phyloP scores from a whole-genome alignment of 2,329 filamentous ascomycete genomes.

The Zasmidium citrigriseum region DNA sequence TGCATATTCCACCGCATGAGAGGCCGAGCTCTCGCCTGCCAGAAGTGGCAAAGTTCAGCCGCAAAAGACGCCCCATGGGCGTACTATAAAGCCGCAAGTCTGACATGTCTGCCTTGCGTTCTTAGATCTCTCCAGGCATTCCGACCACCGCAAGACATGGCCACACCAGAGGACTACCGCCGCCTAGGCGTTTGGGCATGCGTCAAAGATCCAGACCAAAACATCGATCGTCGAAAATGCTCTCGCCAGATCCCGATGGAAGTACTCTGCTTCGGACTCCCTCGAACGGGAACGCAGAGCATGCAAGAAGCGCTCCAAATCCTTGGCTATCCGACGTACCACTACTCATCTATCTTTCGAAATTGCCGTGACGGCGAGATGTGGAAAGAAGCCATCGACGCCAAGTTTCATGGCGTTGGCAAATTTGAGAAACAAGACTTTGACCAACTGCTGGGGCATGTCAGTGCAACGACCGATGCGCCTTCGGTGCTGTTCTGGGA shows the following conservation, averaged over 20 bases:
- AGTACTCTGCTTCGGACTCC: constrained; percentile 21
- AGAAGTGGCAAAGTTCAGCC: too few relatives aligned
- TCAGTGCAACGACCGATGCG: constrained; percentile 34
- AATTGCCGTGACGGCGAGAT: not conserved
- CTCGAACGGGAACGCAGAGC: constrained; percentile 20
- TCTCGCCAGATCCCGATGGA: constrained; percentile 2
- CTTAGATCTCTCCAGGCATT: too few relatives aligned
- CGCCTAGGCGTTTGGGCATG: not conserved
- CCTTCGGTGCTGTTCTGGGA: constrained; percentile 20
- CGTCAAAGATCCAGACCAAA: not conserved
- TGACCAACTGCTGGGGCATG: constrained; percentile 33
- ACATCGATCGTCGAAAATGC: not conserved
- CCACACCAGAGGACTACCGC: not conserved
- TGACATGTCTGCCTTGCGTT: too few relatives aligned
- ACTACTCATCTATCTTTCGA: constrained; percentile 4
- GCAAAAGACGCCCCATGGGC: too few relatives aligned
- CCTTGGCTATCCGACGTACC: constrained; percentile 16
- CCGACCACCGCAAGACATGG: too few relatives aligned
- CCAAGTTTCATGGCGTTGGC: not conserved
- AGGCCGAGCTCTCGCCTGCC: too few relatives aligned
- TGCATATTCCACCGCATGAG: too few relatives aligned
- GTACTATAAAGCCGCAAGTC: too few relatives aligned
- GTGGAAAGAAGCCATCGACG: not conserved
- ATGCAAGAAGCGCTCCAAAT: constrained; percentile 16
- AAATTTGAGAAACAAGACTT: constrained; percentile 19